Conservation (phyloP, 2,329 filamentous ascomycete species). For the Aspergillus viridinutans region DNA sequence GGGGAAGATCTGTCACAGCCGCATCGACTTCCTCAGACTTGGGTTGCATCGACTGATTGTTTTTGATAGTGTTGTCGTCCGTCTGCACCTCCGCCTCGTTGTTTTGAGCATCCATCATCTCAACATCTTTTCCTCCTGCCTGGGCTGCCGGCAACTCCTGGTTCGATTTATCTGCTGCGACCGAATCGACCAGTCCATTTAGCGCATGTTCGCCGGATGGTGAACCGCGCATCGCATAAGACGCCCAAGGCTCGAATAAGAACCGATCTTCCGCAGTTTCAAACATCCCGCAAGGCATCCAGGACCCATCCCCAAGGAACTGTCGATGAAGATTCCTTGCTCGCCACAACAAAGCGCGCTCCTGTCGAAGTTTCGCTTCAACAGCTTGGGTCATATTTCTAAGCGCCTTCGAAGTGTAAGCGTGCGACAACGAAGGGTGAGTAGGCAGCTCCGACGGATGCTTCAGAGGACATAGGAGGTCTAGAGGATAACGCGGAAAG, state of each 20-base stretch:
- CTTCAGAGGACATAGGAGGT: conserved; percentile 58
- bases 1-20: conserved; percentile 30
- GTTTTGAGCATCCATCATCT: conserved; percentile 29
- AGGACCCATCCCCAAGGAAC: conserved; percentile 57
- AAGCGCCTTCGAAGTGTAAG: conserved; percentile 57
- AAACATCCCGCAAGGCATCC: conserved; percentile 53
- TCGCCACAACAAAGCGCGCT: conserved; percentile 53
- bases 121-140: conserved; percentile 23
- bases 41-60: conserved; percentile 17
- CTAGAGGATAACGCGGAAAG: conserved; percentile 29
- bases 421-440: conserved; percentile 56
- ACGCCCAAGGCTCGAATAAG: conserved; percentile 41
- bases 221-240: conserved; percentile 13
- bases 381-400: conserved; percentile 55
- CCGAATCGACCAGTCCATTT: conserved; percentile 12
- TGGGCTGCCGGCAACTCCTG: conserved; percentile 8
- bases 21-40: conserved; percentile 37
- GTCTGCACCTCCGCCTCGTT: conserved; percentile 6
- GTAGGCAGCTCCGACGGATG: conserved; percentile 57
- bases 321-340: conserved; percentile 56
- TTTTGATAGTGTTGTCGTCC: conserved; percentile 5
- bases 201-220: conserved; percentile 12
- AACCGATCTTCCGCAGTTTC: conserved; percentile 49
- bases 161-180: conserved; percentile 6
- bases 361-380: conserved; percentile 54